phyloP scores from a whole-genome alignment of 1,284 basidiomycete species.

The Polyporus tsugae region DNA sequence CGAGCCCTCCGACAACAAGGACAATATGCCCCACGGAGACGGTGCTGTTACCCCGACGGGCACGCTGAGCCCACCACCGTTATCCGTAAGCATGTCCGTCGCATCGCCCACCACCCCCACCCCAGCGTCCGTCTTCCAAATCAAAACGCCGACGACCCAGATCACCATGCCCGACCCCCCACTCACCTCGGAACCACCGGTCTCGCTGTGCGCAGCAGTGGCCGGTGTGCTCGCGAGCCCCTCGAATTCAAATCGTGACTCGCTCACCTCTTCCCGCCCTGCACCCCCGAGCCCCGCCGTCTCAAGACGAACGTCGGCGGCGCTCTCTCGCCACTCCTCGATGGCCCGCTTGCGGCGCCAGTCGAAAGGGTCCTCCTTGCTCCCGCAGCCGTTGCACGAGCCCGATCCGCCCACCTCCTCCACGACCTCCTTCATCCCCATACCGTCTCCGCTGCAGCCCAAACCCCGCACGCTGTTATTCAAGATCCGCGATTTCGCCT shows the following conservation, averaged over 20 bases:
- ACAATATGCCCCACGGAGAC: conserved; percentile 29
- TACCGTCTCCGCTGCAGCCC: conserved; percentile 29
- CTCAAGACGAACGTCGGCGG: conserved; percentile 62
- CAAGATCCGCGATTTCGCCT: conserved; percentile 73
- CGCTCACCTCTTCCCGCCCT: conserved; percentile 63
- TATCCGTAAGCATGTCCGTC: conserved; percentile 25
- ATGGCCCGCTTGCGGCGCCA: conserved; percentile 38
- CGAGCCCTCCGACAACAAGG: conserved; percentile 33
- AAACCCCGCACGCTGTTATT: conserved; percentile 44
- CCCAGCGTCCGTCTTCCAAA: conserved; percentile 31
- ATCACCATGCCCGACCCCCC: conserved; percentile 33
- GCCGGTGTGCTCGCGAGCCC: conserved; percentile 23
- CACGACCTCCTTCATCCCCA: conserved; percentile 24
- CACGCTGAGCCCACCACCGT: conserved; percentile 16
- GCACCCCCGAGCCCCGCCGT: conserved; percentile 71
- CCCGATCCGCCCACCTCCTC: conserved; percentile 38
- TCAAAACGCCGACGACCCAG: conserved; percentile 34
- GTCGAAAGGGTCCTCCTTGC: conserved; percentile 35
- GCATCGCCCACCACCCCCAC: conserved; percentile 39
- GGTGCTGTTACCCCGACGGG: conserved; percentile 38
- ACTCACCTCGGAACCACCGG: conserved; percentile 27
- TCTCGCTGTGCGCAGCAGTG: conserved; percentile 30
- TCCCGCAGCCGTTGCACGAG: conserved; percentile 33
- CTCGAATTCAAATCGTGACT: conserved; percentile 38
- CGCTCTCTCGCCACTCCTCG: conserved; percentile 46